Conservation (phyloP, 208 protist genomes). For the Leishmania martiniquensis region DNA sequence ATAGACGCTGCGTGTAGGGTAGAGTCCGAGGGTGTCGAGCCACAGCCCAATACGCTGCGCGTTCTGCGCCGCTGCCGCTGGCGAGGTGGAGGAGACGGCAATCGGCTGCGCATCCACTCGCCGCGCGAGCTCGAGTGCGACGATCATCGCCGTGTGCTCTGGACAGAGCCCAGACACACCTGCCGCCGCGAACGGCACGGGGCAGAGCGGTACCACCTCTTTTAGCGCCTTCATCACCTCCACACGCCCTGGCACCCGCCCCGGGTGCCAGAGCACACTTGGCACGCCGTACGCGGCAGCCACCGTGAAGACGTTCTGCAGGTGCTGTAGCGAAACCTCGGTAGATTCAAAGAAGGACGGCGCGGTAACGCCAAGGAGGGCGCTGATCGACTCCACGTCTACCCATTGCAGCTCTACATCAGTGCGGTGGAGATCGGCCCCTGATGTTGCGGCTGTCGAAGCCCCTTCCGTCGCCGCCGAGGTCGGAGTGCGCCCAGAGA, state of each 20-base stretch:
- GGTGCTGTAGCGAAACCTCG: constrained; percentile 55
- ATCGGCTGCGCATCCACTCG: constrained; percentile 57
- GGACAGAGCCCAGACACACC: constrained; percentile 49
- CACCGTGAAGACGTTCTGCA: constrained; percentile 78
- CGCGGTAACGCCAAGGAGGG: constrained; percentile 62
- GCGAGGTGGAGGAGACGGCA: constrained; percentile 35
- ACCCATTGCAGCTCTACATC: constrained; percentile 74
- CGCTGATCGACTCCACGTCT: constrained; percentile 70
- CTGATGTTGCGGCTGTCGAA: background rate
- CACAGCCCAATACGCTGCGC: constrained; percentile 57
- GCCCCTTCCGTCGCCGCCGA: background rate
- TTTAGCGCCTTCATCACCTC: constrained; percentile 45
- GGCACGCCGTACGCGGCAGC: constrained; percentile 57
- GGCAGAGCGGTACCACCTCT: constrained; percentile 23
- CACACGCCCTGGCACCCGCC: constrained; percentile 44
- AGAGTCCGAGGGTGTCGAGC: constrained; percentile 55
- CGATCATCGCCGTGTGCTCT: constrained; percentile 82
- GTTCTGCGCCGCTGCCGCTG: constrained; percentile 45
- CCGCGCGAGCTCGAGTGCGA: constrained; percentile 68
- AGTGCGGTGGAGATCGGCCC: background rate
- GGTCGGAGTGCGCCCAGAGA: constrained; percentile 18
- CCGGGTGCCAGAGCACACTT: constrained; percentile 71
- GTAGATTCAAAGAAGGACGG: constrained; percentile 76
- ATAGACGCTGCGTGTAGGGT: constrained; percentile 51
- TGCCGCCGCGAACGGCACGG: constrained; percentile 8